phyloP scores from a whole-genome alignment of 140 eudicot species.

The Ambrosia hybrid region DNA sequence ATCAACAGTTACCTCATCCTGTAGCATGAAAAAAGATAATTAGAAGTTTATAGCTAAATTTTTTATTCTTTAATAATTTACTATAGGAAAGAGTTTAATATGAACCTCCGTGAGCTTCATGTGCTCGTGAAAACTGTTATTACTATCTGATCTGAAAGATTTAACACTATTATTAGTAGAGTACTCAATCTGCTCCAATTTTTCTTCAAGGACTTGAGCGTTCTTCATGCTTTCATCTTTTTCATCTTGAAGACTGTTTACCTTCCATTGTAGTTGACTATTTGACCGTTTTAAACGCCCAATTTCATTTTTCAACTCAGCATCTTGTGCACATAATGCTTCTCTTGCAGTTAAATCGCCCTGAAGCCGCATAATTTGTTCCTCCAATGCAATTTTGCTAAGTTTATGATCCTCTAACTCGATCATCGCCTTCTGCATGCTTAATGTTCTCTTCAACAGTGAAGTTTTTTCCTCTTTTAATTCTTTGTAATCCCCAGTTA shows the following conservation, averaged over 20 bases:
- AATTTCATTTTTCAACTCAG: conserved; percentile 68
- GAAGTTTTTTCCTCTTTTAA: conserved; percentile 44
- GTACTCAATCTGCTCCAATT: conserved; percentile 37
- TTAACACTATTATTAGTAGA: conserved; percentile 26
- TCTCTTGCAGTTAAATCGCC: conserved; percentile 77
- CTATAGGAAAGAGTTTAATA: conserved; percentile 24
- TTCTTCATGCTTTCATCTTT: conserved; percentile 46
- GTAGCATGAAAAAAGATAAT: conserved; percentile 20
- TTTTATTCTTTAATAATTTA: neutral
- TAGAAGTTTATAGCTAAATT: conserved; percentile 12
- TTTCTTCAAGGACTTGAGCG: conserved; percentile 46
- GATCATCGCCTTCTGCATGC: conserved; percentile 45
- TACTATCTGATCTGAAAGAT: conserved; percentile 35
- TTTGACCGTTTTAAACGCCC: conserved; percentile 56
- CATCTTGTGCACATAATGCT: conserved; percentile 59
- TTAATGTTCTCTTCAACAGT: conserved; percentile 39
- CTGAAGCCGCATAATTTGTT: conserved; percentile 62
- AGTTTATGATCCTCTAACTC: conserved; percentile 55
- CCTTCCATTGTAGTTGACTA: conserved; percentile 58
- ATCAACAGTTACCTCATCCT: conserved; percentile 27
- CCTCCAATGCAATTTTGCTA: conserved; percentile 54
- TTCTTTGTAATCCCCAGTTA: conserved; percentile 50
- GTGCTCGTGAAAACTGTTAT: conserved; percentile 30
- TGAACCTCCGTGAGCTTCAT: conserved; percentile 41
- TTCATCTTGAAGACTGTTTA: conserved; percentile 56